A percentile compares a stretch with the other conserved stretches of the same genome.
These are phyloP conservation scores for Paraurostyla sp. DNA, from an alignment of 73 alveolate genomes.

Conservation along the genomic window DNA sequence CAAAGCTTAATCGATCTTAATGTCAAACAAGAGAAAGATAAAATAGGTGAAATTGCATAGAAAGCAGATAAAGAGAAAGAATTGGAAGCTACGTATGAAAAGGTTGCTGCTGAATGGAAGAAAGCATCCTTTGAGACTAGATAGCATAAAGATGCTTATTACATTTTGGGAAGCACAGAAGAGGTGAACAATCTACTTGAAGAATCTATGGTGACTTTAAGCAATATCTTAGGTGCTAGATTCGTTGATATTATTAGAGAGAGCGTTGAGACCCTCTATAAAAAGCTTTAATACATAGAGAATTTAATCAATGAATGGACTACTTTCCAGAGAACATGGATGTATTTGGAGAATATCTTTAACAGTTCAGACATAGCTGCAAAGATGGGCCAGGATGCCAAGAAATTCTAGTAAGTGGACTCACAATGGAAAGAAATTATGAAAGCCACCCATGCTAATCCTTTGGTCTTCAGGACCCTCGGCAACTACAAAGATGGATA, in stretches of 20 bases:
- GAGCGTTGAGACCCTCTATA: constrained; percentile 94
- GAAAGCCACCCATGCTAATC: constrained; percentile 76
- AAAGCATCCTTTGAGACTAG: constrained; percentile 89
- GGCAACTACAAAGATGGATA: constrained; percentile 35
- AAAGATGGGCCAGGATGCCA: constrained; percentile 83
- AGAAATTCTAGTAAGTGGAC: constrained; percentile 71
- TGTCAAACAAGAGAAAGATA: constrained; percentile 82
- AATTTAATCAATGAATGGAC: constrained; percentile 99
- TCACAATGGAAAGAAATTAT: constrained; percentile 79
- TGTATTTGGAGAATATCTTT: constrained; percentile 96
- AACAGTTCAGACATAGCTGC: constrained; percentile 92
- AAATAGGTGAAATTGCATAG: constrained; percentile 89
- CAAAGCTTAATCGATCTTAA: constrained; percentile 84
- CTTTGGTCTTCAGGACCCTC: neutral
- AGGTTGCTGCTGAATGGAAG: constrained; percentile 94
- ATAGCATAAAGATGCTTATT: constrained; percentile 90
- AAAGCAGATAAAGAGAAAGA: constrained; percentile 93
- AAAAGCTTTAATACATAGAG: constrained; percentile 85
- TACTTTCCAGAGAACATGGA: constrained; percentile 98
- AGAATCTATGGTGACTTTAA: constrained; percentile 93
- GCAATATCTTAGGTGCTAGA: constrained; percentile 91
- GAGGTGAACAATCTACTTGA: constrained; percentile 95
- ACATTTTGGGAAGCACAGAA: constrained; percentile 92
- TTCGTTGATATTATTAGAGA: constrained; percentile 92
- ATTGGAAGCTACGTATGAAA: constrained; percentile 89